Base-by-base conservation (phyloP, 257 asterid species). In the Salvia rosmarinus region DNA sequence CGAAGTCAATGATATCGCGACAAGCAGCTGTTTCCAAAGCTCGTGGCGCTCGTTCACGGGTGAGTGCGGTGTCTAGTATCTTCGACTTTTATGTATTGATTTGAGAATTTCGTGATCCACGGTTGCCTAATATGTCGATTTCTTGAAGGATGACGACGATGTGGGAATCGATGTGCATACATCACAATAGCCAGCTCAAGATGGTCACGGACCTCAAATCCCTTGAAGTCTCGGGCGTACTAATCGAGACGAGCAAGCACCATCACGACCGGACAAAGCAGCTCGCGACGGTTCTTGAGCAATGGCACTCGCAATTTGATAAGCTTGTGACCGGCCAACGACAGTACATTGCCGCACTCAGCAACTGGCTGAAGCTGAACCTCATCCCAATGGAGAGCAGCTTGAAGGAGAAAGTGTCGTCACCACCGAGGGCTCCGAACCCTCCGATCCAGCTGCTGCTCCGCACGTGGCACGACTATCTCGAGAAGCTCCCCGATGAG, bases 401-500 rank as follows among this genome's bases (percentile, higher is more conserved):
- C 85, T 72, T 91, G 21, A 89, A 78, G 69, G 99, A 91, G 63
- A 91, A 89, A 43, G 73, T 77, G 34, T 77, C 93, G 1, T 89
- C 98, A 0, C 98, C 99, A 0, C 93, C 90, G 0, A 70, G 89
- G 56, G 56, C 47, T 20, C 75, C 78, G 13, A 78, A 14, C 43
- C 99, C 99, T 6, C 96, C 91, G 0, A 91, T 94, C 80, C 95
- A 94, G 54, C 83, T 81, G 4, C 88, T 94, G 44, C 96, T 94
- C 80, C 88, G 78, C 8, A 64, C 86, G 39, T 94, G 99, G 98
- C 87, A 86, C 4, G 99, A 94, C 71, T 80, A 72, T 44, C 96
- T 91, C 7, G 96, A 86, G 86, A 94, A 91, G 88, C 96, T 94
- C 64, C 99, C 99, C 0, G 96, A 91, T 9, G 99, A 91, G 68